phyloP scores from a whole-genome alignment of 2,329 filamentous ascomycete genomes.

The Venturia pyrina region DNA sequence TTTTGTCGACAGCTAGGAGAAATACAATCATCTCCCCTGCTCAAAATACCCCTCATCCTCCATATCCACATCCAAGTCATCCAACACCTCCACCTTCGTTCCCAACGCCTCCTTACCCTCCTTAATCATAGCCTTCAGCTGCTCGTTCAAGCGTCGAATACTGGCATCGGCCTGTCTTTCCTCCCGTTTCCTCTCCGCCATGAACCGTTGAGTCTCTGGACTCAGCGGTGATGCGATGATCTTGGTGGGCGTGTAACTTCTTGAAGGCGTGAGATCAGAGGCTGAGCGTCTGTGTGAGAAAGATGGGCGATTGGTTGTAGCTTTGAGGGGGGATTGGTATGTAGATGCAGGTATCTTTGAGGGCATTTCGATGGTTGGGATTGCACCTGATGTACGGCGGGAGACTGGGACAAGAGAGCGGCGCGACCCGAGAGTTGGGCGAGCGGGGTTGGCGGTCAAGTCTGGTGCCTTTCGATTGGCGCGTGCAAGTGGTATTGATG shows the following conservation, averaged over 20 bases:
- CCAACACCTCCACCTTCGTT: constrained; percentile 29
- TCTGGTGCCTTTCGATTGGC: constrained; percentile 9
- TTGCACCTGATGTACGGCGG: constrained; percentile 25
- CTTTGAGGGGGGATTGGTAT: neutral
- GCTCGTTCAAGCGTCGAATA: constrained; percentile 68
- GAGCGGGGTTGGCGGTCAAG: constrained; percentile 25
- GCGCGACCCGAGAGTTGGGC: constrained; percentile 15
- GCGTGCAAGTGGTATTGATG: neutral
- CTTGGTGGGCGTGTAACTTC: neutral
- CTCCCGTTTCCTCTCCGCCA: constrained; percentile 59
- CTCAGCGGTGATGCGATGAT: neutral
- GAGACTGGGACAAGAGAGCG: constrained; percentile 35
- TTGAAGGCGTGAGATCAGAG: constrained; percentile 8
- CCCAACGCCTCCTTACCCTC: constrained; percentile 80
- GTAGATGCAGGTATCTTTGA: neutral
- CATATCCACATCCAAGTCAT: constrained; percentile 9
- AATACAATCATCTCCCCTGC: neutral
- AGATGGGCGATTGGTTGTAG: neutral
- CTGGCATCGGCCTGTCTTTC: constrained; percentile 71
- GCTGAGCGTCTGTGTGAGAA: constrained; percentile 10
- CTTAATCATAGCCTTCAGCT: constrained; percentile 75
- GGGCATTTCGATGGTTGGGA: neutral
- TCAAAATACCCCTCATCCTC: constrained; percentile 12
- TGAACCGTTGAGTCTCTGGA: constrained; percentile 62
- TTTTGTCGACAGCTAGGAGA: too few species aligned